Evolutionary conservation across 2,329 filamentous ascomycete genomes (phyloP), one percentile per base, ranked within the genome.

Genomic region (Chalara sp.): DNA sequence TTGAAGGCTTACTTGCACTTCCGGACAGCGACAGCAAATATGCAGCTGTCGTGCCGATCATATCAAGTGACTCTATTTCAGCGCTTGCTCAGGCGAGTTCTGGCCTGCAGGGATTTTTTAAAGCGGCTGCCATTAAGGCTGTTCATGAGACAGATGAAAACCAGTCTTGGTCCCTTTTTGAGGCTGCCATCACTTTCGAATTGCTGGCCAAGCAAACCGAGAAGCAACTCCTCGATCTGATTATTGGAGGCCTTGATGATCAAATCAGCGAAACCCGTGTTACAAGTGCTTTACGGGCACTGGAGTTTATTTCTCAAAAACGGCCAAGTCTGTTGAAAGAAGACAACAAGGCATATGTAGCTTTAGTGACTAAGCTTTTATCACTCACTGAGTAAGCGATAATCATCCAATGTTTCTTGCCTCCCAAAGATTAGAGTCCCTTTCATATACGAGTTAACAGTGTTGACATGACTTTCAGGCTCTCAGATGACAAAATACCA

Each of bases 311-410:
- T 6, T 69, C 74, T 0, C 70, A 70, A 31, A 70, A 70, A 47
- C 68, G 66, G 21, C 73, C 76, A 0, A 62, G 68, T 5, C 55
- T 78, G 1, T 63, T 83, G 10, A 67, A 70, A 0, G 60, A 70
- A 33, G 68, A 76, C 21, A 70, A 75, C 6, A 69, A 75, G 6
- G 60, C 72, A 3, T 74, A 79, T 41, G 71, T 80, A 28, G 65
- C 67, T 3, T 61, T 84, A 0, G 72, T 82, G 32, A 72, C 76
- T 0, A 74, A 73, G 13, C 63, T 85, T 0, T 63, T 85, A 0
- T 69, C 74, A 11, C 60, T 83, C 6, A 76, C 74, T 4, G 81
- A 84, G 56, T 21, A 21, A 21, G 21, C 21, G 21, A 21, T 21
- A 21, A 21, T 21, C 21, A 21, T 21, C 21, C 21, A 21, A 21